These are phyloP conservation scores for Vanderwaltozyma yarrowii DNA, from an alignment of 805 yeast genomes.

Conservation along the genomic window DNA sequence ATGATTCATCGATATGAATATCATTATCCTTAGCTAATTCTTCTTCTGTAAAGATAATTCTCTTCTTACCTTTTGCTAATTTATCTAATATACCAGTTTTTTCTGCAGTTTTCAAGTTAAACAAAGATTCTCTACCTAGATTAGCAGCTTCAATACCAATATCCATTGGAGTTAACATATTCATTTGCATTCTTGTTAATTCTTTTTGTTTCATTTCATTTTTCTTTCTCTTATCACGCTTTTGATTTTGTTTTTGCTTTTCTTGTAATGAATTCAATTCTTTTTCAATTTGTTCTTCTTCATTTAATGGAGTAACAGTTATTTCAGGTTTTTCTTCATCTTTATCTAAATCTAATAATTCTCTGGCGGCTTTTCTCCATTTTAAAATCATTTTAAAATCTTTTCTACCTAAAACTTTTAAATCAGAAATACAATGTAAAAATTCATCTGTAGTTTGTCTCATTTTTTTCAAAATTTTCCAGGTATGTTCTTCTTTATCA, in stretches of 20 bases:
- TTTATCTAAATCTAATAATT: conserved; percentile 52
- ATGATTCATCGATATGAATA: conserved; percentile 42
- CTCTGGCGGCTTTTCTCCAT: conserved; percentile 86
- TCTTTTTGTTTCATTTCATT: conserved; percentile 85
- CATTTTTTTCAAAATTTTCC: conserved; percentile 61
- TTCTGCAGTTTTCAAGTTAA: conserved; percentile 77
- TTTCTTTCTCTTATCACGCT: conserved; percentile 71
- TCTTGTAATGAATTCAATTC: conserved; percentile 69
- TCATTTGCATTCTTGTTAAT: conserved; percentile 85
- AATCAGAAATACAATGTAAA: conserved; percentile 75
- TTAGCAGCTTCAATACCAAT: conserved; percentile 89
- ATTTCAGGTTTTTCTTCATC: conserved; percentile 40
- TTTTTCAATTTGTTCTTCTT: conserved; percentile 81
- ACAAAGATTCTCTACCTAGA: conserved; percentile 67
- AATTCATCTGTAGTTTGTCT: conserved; percentile 73
- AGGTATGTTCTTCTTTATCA: conserved; percentile 53
- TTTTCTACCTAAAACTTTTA: conserved; percentile 87
- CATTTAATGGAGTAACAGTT: conserved; percentile 64
- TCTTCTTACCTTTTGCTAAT: conserved; percentile 66
- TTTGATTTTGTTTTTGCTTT: conserved; percentile 55
- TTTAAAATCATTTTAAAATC: conserved; percentile 78
- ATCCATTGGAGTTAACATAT: conserved; percentile 86
- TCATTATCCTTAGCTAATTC: conserved; percentile 48
- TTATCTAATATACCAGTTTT: conserved; percentile 73
- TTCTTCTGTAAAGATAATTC: conserved; percentile 46